Conservation (phyloP, 2,329 filamentous ascomycete genomes). For the Huntiella omanensis region DNA sequence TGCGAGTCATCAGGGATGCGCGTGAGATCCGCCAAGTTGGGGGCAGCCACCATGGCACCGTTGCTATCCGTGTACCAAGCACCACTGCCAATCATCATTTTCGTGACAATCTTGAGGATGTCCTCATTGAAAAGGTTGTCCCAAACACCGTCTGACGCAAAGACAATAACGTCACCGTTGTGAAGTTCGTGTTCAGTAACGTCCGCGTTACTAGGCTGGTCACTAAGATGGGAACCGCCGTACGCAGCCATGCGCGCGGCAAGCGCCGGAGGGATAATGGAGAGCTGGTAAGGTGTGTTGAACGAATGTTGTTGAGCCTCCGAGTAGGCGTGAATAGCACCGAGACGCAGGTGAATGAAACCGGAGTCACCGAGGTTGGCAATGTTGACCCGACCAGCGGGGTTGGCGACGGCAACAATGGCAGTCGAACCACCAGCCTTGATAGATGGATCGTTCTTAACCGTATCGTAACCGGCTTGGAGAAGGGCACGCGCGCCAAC, state of each 20-base stretch:
- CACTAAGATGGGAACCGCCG: constrained; percentile 62
- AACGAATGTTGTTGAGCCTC: constrained; percentile 87
- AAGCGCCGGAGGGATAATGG: constrained; percentile 65
- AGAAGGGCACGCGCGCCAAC: constrained; percentile 23
- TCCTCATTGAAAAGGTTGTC: constrained; percentile 91
- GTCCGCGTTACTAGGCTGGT: constrained; percentile 69
- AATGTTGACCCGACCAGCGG: constrained; percentile 60
- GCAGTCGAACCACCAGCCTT: constrained; percentile 80
- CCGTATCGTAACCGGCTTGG: constrained; percentile 65
- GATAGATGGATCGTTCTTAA: constrained; percentile 55
- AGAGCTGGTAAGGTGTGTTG: constrained; percentile 92
- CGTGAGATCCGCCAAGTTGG: constrained; percentile 35
- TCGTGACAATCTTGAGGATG: constrained; percentile 60
- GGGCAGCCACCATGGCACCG: constrained; percentile 42
- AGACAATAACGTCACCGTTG: constrained; percentile 83
- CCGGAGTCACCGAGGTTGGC: constrained; percentile 94
- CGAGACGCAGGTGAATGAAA: constrained; percentile 69
- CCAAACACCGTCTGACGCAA: constrained; percentile 89
- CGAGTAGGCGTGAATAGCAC: constrained; percentile 68
- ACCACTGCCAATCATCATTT: constrained; percentile 51
- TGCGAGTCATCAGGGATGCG: constrained; percentile 13
- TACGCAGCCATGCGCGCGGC: constrained; percentile 66
- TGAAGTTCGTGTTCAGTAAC: constrained; percentile 57
- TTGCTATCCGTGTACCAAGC: constrained; percentile 51
- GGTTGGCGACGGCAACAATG: constrained; percentile 60